Conservation (phyloP, 2,329 filamentous ascomycete species). For the Colletotrichum cordylinicola region DNA sequence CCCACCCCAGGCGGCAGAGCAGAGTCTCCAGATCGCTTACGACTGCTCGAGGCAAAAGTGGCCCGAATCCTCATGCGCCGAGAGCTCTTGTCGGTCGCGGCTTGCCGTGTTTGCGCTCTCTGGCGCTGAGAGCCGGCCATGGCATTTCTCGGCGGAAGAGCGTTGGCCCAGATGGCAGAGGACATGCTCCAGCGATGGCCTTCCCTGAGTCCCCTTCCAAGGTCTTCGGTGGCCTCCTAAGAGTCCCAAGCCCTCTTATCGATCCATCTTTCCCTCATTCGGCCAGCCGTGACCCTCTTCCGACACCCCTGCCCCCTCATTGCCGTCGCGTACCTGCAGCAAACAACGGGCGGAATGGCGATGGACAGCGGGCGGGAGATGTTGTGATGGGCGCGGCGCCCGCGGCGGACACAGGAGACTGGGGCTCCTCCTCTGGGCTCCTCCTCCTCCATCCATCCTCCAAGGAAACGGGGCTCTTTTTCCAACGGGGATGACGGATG, state of each 20-base stretch:
- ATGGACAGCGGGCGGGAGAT: background rate
- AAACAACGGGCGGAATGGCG: background rate
- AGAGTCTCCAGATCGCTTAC: constrained; percentile 1
- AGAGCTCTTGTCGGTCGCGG: constrained; percentile 8
- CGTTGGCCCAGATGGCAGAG: background rate
- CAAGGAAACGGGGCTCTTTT: background rate
- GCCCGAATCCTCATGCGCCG: constrained; percentile 11
- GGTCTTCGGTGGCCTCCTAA: background rate
- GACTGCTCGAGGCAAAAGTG: constrained; percentile 7
- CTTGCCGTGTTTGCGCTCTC: background rate
- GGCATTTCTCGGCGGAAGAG: constrained; percentile 6
- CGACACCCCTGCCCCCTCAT: background rate
- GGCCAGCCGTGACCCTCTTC: background rate
- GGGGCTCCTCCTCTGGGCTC: background rate
- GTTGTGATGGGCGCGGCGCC: background rate
- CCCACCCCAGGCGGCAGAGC: background rate
- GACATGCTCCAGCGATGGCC: background rate
- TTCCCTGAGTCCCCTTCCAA: background rate
- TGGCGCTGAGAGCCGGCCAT: background rate
- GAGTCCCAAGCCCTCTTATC: background rate
- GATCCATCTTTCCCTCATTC: background rate
- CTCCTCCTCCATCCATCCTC: background rate
- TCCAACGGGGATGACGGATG: background rate
- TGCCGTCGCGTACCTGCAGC: constrained; percentile 7
- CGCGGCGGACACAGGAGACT: background rate